Evolutionary conservation across 495 filamentous ascomycete species (phyloP), one percentile per base, ranked within the genome.

Genomic region (Neurospora pannonica): DNA sequence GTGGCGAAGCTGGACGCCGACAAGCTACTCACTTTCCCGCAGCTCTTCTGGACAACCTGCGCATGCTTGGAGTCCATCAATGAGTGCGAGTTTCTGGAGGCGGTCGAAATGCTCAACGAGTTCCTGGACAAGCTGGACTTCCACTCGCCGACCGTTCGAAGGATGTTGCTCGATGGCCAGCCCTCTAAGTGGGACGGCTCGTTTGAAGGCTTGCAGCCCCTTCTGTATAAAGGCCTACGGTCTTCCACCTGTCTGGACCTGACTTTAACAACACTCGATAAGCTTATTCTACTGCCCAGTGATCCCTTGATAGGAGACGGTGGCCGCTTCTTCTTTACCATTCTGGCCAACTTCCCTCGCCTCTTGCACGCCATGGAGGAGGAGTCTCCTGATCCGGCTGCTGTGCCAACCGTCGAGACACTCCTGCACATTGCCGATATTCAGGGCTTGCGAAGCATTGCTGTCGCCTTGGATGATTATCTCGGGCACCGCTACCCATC

Each of bases 11-110:
- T 97, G 28, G 90, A 93, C n/a, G 87, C 91, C 4, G 85, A 90
- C 28, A 92, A 96, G 81, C 86, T 99, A 17, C 76, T 97, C 54
- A 90, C 91, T 42, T 97, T 95, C 75, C 95, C 96, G 8, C 94
- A 98, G 77, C 84, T 98, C 2, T 99, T 98, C 83, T 99, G 96
- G 96, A 95, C 95, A 2, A 97, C 93, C 3, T 97, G 94, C 78
- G 95, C 96, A 37, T 98, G 96, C 79, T 84, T 98, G 46, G 93
- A 98, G 79, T 98, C 96, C 2, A 94, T 97, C 75, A 94, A 97
- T 74, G 96, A 98, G 81, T 89, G 90, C 15, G 96, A 99, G 80
- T 99, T 97, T 77, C 88, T 95, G 72, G 95, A 97, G 78, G 94
- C 92, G 62, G 84, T 97, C 21, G 90, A 91, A 42, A 97, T 98